Conservation (phyloP, 305 asterid species). For the Fraxinus ornus region DNA sequence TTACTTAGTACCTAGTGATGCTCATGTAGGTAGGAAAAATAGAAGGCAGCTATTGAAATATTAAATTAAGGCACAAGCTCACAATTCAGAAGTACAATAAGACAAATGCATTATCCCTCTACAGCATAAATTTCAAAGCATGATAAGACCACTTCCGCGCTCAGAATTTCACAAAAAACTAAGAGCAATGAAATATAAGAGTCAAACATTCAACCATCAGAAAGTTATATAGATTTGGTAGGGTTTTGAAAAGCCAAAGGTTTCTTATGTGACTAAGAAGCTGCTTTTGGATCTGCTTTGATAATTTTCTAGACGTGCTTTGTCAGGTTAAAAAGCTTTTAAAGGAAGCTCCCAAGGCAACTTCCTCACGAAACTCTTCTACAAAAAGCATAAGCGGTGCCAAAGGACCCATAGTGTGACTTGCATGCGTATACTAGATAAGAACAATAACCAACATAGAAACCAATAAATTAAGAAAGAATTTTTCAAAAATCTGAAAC, state of each 20-base stretch:
- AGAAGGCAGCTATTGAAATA: background rate
- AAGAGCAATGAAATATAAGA: background rate
- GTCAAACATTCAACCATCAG: slow-evolving; percentile 1
- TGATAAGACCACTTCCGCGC: background rate
- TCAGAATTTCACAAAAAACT: background rate
- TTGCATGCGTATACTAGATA: background rate
- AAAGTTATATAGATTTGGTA: background rate
- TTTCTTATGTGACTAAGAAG: background rate
- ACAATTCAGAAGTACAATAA: background rate
- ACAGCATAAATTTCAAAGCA: background rate
- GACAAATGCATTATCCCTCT: background rate
- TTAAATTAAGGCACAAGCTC: background rate
- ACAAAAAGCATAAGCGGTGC: background rate
- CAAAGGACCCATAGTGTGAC: background rate
- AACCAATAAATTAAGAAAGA: background rate
- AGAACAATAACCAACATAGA: slow-evolving; percentile 3
- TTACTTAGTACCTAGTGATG: background rate
- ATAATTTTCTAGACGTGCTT: background rate
- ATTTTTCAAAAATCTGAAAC: background rate
- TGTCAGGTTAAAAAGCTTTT: background rate
- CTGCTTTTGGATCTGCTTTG: background rate
- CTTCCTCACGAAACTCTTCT: background rate
- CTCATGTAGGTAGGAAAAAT: background rate
- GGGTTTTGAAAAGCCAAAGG: background rate
- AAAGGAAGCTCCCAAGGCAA: background rate